Evolutionary conservation across 179 eudicot species (phyloP).

Genomic region (Amaranthus tricolor): DNA sequence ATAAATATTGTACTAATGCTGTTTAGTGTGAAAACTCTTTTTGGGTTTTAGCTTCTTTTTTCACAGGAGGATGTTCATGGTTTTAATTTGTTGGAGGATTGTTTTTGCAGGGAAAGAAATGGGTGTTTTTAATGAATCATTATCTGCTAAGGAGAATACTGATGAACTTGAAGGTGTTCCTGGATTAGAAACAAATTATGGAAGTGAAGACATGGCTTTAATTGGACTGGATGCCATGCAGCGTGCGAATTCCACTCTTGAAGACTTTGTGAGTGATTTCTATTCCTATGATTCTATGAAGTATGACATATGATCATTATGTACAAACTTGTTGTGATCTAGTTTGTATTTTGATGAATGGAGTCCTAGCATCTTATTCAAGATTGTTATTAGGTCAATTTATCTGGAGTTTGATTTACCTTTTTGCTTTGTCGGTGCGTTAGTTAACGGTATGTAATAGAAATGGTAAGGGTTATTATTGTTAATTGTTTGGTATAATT

Average conservation of each 20-base stretch:
- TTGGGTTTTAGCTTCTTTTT: neutral
- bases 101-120: constrained; percentile 15
- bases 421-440: neutral
- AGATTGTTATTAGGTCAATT: neutral
- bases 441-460: too few relatives aligned
- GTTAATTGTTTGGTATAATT: too few relatives aligned
- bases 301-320: constrained; percentile 3
- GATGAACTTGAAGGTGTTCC: constrained; percentile 1
- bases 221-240: constrained; percentile 83
- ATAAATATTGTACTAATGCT: neutral
- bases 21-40: neutral
- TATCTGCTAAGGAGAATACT: constrained; percentile 16
- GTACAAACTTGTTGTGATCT: neutral
- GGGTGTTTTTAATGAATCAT: constrained; percentile 7
- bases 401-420: neutral
- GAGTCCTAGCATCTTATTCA: neutral
- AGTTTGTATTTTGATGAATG: neutral
- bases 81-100: neutral
- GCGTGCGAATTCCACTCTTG: constrained; percentile 90
- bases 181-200: neutral
- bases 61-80: neutral
- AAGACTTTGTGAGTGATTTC: constrained; percentile 74
- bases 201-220: constrained; percentile 35
- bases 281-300: neutral
- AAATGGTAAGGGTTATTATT: too few relatives aligned